phyloP scores from a whole-genome alignment of 495 filamentous ascomycete genomes.

The Hypoxylon fragiforme region DNA sequence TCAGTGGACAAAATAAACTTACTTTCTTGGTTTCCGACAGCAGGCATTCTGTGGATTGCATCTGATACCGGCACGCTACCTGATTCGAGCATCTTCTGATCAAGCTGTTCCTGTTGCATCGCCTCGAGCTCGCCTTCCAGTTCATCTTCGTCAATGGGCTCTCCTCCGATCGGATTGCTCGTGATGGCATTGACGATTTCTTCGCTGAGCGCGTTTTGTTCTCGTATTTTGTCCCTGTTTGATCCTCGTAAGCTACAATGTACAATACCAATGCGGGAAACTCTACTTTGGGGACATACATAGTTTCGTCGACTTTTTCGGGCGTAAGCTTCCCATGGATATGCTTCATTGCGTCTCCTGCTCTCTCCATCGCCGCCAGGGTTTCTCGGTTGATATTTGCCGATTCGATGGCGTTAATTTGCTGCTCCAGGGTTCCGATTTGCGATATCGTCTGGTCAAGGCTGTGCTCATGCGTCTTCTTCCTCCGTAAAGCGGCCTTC shows the following conservation, averaged over 20 bases:
- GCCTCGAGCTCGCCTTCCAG: constrained; percentile 75
- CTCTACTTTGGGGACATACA: constrained; percentile 64
- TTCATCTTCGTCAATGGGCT: constrained; percentile 82
- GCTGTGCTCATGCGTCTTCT: constrained; percentile 89
- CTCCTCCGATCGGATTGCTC: constrained; percentile 65
- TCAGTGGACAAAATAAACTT: constrained; percentile 45
- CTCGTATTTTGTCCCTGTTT: constrained; percentile 83
- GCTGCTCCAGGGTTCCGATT: constrained; percentile 88
- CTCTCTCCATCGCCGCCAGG: constrained; percentile 88
- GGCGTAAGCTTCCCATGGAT: constrained; percentile 91
- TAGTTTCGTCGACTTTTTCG: constrained; percentile 90
- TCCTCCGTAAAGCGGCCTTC: constrained; percentile 87
- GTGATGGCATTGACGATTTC: constrained; percentile 89
- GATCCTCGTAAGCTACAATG: constrained; percentile 29
- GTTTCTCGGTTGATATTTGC: constrained; percentile 99
- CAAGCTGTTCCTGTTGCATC: constrained; percentile 84
- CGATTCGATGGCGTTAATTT: constrained; percentile 95
- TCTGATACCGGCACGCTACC: constrained; percentile 70
- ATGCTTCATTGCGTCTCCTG: constrained; percentile 81
- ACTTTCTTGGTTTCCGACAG: constrained; percentile 73
- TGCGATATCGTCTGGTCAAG: constrained; percentile 87
- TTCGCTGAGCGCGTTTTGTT: constrained; percentile 88
- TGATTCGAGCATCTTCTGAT: constrained; percentile 90
- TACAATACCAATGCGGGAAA: background rate
- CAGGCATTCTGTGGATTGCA: constrained; percentile 71